phyloP scores from a whole-genome alignment of 176 grass and related monocot genomes.

The Carex littledalei region DNA sequence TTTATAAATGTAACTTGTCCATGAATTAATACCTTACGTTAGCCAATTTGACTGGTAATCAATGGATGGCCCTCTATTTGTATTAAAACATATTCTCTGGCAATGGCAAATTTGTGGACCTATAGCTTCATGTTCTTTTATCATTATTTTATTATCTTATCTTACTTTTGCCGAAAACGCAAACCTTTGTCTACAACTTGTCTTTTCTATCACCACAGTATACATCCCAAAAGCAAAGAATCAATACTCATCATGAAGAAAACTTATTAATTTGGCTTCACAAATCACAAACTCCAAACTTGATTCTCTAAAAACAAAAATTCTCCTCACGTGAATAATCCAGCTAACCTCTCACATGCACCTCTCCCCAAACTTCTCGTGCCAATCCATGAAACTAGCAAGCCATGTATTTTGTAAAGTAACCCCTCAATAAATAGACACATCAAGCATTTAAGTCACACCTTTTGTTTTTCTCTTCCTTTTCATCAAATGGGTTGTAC shows the following conservation, averaged over 20 bases:
- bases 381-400: not conserved
- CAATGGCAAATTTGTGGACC: not conserved
- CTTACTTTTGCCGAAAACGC: not conserved
- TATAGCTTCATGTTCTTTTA: not conserved
- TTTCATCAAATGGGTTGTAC: slow-evolving; percentile 13
- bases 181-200: not conserved
- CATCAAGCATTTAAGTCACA: not conserved
- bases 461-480: not conserved
- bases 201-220: slow-evolving; percentile 3
- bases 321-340: slow-evolving; percentile 7
- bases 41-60: slow-evolving; percentile 1
- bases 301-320: not conserved
- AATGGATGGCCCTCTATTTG: not conserved
- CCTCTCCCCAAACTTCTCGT: not conserved
- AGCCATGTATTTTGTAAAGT: not conserved
- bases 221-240: slow-evolving; percentile 41
- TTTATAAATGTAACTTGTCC: slow-evolving; percentile 3
- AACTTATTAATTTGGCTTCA: slow-evolving; percentile 9
- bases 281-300: slow-evolving; percentile 20
- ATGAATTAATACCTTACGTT: not conserved
- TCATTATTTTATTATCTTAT: not conserved
- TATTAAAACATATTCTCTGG: not conserved
- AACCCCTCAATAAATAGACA: slow-evolving; percentile 14
- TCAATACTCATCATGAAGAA: slow-evolving; percentile 17
- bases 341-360: slow-evolving; percentile 37